Base-by-base conservation (phyloP, 306 rosid species). In the Cicer pinnatifidum region DNA sequence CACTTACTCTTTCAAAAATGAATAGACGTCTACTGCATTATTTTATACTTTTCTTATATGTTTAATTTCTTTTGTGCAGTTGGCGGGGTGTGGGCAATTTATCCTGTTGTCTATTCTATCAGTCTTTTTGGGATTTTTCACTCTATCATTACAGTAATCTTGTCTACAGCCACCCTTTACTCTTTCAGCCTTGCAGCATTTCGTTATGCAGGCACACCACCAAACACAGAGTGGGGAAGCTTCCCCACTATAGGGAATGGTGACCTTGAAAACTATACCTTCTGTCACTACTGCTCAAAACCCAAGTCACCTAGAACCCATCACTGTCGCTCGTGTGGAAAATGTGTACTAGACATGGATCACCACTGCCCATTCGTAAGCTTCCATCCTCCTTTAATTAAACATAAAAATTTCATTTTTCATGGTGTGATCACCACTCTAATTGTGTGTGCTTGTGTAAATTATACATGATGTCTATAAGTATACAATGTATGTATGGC, bases 281-380 rank as follows among this genome's bases (percentile, higher is more conserved):
- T 84, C 74, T 93, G 98, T 77, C 82, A 62, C 71, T 83, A 83
- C 82, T 93, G 98, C 89, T 88, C 89, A 35, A 89, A 82, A 74
- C 98, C 98, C 6, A 93, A 93, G 92, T 84, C 96, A 66, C 96
- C 92, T 7, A 84, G 92, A 77, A 69, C 91, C 59, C 98, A 93
- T 84, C 98, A 93, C 76, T 93, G 98, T 59, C 90, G 89, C 68
- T 84, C 98, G 11, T 93, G 98, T 74, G 84, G 86, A 80, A 84
- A 75, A 83, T 93, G 98, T 66, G 79, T 91, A 56, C 69, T 86
- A 76, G 97, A 93, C 88, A 93, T 91, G 98, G 98, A 93, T 90
- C 98, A 93, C 82, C 97, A 93, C 78, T 93, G 98, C 83, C 98
- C 98, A 59, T 93, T 93, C 84, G 98, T 93, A 85, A 89, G 97